Percentiles rank a stretch among this genome's conserved stretches.
Evolutionary conservation across 345 rosid genomes (phyloP).

Genomic region (Cochlearia excelsa): DNA sequence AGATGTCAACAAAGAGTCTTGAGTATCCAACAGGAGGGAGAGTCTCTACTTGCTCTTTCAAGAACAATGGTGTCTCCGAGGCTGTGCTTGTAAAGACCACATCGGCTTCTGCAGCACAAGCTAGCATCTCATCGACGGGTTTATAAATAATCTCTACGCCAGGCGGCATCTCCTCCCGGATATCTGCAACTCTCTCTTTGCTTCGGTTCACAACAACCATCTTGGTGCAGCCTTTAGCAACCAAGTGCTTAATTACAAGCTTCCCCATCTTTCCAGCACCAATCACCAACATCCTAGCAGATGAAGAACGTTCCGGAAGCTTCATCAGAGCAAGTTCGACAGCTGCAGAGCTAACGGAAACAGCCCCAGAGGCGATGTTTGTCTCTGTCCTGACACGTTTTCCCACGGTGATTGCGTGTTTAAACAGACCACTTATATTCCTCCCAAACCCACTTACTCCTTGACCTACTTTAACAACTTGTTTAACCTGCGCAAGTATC

Average conservation of each 20-base stretch:
- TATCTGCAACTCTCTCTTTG: constrained; percentile 75
- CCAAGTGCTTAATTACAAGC: constrained; percentile 76
- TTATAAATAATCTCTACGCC: constrained; percentile 66
- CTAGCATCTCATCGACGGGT: constrained; percentile 60
- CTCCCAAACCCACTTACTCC: constrained; percentile 72
- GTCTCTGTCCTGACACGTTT: constrained; percentile 75
- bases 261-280: constrained; percentile 90
- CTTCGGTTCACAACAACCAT: constrained; percentile 67
- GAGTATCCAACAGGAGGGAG: constrained; percentile 54
- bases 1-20: constrained; percentile 85
- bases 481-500: constrained; percentile 79
- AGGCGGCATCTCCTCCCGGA: constrained; percentile 53
- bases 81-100: constrained; percentile 94
- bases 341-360: constrained; percentile 80
- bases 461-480: constrained; percentile 67
- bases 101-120: constrained; percentile 83
- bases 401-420: constrained; percentile 67
- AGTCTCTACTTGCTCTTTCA: constrained; percentile 60
- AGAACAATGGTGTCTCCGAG: constrained; percentile 67
- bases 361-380: constrained; percentile 68
- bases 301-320: constrained; percentile 48
- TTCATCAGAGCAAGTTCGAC: constrained; percentile 71
- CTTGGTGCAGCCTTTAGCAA: constrained; percentile 66
- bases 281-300: constrained; percentile 56
- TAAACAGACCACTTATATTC: constrained; percentile 63